Conservation (phyloP, 345 rosid genomes). For the Gossypium longicalyx region DNA sequence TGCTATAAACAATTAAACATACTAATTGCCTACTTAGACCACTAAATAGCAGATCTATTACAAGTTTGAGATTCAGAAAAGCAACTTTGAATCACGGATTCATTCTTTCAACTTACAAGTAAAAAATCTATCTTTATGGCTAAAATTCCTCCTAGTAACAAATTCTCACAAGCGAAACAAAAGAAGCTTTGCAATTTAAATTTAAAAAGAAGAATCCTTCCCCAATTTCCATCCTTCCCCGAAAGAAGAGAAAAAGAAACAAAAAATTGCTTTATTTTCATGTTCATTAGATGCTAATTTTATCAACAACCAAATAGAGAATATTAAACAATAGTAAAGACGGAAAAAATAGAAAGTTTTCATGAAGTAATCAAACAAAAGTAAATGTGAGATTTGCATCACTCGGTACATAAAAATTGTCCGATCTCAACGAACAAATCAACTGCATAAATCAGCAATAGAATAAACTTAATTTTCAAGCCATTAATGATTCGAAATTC, state of each 20-base stretch:
- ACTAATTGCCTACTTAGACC: not conserved
- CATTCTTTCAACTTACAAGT: not conserved
- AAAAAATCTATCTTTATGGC: not conserved
- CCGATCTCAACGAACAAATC: conserved; percentile 3
- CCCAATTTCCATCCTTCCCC: not conserved
- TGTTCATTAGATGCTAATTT: not conserved
- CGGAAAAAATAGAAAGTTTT: not conserved
- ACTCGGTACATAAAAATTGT: not conserved
- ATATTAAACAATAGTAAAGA: not conserved
- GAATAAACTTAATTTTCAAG: not conserved
- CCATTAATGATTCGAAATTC: not conserved
- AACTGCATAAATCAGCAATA: not conserved
- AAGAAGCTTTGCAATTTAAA: not conserved
- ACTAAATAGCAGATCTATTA: not conserved
- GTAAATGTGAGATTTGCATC: not conserved
- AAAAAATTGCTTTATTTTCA: not conserved
- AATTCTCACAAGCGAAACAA: not conserved
- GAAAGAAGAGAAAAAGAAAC: not conserved
- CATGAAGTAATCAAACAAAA: not conserved
- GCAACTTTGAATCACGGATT: not conserved
- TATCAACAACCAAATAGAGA: not conserved
- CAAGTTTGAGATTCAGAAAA: not conserved
- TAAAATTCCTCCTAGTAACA: not conserved
- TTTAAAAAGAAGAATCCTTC: not conserved
- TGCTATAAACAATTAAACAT: not conserved